Conservation (phyloP, 2,329 filamentous ascomycete species). For the Aureobasidium sp. region DNA sequence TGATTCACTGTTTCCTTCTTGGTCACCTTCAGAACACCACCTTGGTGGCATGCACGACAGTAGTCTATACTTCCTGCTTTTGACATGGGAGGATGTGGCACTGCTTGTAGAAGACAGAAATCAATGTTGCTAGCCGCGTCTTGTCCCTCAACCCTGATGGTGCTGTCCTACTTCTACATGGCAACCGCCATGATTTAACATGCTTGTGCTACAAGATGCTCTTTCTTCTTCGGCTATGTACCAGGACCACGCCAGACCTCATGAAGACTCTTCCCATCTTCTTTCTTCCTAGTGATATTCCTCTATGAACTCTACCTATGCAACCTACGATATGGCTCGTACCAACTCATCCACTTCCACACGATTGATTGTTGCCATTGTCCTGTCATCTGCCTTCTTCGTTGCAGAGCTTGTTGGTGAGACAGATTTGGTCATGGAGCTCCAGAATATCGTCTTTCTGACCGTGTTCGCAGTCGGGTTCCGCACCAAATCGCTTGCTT, state of each 20-base stretch:
- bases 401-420: conserved; percentile 5
- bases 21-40: not conserved
- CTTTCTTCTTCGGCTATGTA: not conserved
- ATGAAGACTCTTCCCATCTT: not conserved
- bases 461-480: conserved; percentile 49
- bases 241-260: not conserved
- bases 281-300: not conserved
- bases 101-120: not conserved
- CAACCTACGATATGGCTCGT: not conserved
- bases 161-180: conserved; percentile 4
- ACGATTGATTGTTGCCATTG: not conserved
- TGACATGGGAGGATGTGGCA: not conserved
- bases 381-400: conserved; percentile 7
- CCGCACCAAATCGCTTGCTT: conserved; percentile 62
- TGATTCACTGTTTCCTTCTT: not conserved
- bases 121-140: not conserved
- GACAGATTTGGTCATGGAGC: not conserved
- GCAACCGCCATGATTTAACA: conserved; percentile 6
- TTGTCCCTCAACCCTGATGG: conserved; percentile 9
- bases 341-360: conserved; percentile 6
- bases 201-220: not conserved
- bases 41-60: not conserved
- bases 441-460: not conserved
- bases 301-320: not conserved
- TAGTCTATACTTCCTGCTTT: not conserved